These are phyloP conservation scores for Elsinoe batatas DNA, from an alignment of 2,329 filamentous ascomycete genomes.

Conservation along the genomic window DNA sequence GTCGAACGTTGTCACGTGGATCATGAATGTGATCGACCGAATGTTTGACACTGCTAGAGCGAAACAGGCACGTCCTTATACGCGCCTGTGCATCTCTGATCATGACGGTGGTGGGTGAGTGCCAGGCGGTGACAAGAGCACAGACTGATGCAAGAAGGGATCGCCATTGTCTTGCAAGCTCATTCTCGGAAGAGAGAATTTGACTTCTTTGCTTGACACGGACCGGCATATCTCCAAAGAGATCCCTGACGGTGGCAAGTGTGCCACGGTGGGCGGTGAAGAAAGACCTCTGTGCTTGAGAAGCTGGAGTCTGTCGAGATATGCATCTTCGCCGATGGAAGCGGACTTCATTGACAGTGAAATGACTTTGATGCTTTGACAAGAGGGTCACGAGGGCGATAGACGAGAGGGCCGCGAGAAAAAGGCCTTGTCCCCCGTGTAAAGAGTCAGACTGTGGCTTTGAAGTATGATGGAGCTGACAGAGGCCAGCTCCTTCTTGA, in stretches of 20 bases:
- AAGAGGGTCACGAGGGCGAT: slow-evolving; percentile 68
- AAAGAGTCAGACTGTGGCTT: slow-evolving; percentile 44
- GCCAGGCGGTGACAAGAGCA: slow-evolving; percentile 62
- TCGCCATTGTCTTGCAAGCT: slow-evolving; percentile 56
- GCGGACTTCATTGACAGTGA: slow-evolving; percentile 54
- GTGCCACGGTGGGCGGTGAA: slow-evolving; percentile 58
- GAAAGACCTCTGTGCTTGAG: slow-evolving; percentile 45
- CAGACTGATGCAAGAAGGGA: slow-evolving; percentile 49
- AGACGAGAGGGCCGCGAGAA: slow-evolving; percentile 65
- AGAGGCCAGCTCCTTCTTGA: slow-evolving; percentile 56
- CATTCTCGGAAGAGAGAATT: slow-evolving; percentile 38
- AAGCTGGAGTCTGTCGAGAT: slow-evolving; percentile 53
- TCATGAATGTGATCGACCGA: too few relatives aligned
- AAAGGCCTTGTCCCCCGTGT: slow-evolving; percentile 63
- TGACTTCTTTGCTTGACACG: slow-evolving; percentile 69
- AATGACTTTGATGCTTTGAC: slow-evolving; percentile 55
- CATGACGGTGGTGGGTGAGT: slow-evolving; percentile 44
- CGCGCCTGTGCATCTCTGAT: slow-evolving; percentile 44
- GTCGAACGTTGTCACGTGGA: background rate
- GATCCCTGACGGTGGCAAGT: slow-evolving; percentile 61
- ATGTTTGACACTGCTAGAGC: background rate
- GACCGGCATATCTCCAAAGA: slow-evolving; percentile 87
- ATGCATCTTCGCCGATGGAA: slow-evolving; percentile 62
- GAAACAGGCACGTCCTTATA: slow-evolving; percentile 9
- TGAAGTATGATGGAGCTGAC: slow-evolving; percentile 61